Conservation (phyloP, 306 rosid genomes). For the Potentilla sterilis region DNA sequence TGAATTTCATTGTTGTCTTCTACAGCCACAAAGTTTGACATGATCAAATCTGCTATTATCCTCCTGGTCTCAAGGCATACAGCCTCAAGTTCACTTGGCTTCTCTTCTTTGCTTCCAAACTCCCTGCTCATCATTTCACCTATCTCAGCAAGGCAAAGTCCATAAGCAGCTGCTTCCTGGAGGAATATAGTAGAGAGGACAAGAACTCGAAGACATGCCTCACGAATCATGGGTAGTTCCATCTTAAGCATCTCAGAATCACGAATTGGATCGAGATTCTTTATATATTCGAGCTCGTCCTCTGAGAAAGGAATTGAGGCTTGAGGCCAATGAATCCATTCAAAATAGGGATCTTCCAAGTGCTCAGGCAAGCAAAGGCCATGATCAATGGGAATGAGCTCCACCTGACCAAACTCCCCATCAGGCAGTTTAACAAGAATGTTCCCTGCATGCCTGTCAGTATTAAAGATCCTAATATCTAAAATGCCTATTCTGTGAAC, state of each 20-base stretch:
- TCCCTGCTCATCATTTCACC: conserved; percentile 86
- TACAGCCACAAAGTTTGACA: conserved; percentile 31
- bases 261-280: conserved; percentile 49
- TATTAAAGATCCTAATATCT: conserved; percentile 57
- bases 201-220: conserved; percentile 73
- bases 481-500: conserved; percentile 72
- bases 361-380: conserved; percentile 70
- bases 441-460: conserved; percentile 77
- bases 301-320: conserved; percentile 69
- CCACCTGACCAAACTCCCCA: conserved; percentile 54
- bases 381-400: conserved; percentile 74
- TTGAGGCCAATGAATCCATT: conserved; percentile 85
- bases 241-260: conserved; percentile 68
- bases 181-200: conserved; percentile 69
- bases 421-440: conserved; percentile 65
- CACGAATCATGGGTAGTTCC: conserved; percentile 76
- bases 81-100: conserved; percentile 70
- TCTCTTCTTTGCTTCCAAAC: conserved; percentile 57
- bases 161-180: conserved; percentile 70
- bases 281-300: conserved; percentile 59
- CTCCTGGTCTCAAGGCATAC: conserved; percentile 64
- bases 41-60: conserved; percentile 29
- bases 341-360: conserved; percentile 79
- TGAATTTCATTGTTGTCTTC: conserved; percentile 32
- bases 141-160: conserved; percentile 73